These are phyloP conservation scores for Metschnikowia shivogae DNA, from an alignment of 805 yeast genomes.

Conservation along the genomic window DNA sequence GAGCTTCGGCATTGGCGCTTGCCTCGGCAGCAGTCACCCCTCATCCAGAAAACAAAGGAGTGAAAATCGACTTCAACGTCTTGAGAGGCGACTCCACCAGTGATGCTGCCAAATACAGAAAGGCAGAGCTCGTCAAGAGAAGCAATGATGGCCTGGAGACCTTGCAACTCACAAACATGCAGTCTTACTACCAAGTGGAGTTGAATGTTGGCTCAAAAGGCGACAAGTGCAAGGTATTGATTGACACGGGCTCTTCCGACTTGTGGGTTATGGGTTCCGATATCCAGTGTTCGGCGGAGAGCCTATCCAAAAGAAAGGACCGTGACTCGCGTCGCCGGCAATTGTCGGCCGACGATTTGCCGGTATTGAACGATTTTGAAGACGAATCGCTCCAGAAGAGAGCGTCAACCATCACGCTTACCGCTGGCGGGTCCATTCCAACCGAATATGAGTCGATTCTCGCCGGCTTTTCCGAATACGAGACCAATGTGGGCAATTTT, in stretches of 20 bases:
- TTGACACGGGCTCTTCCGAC: slow-evolving; percentile 44
- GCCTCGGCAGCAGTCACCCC: slow-evolving; percentile 9
- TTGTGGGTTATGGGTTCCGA: slow-evolving; percentile 36
- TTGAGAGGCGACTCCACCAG: slow-evolving; percentile 8
- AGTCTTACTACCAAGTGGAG: slow-evolving; percentile 12
- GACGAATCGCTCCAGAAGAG: not conserved
- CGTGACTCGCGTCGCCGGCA: slow-evolving; percentile 3
- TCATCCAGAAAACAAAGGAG: not conserved
- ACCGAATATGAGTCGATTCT: not conserved
- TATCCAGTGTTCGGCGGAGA: not conserved
- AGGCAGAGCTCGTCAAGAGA: slow-evolving; percentile 6
- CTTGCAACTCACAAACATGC: slow-evolving; percentile 8
- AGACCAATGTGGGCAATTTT: not conserved
- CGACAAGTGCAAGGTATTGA: slow-evolving; percentile 27
- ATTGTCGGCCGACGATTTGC: not conserved
- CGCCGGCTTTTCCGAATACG: not conserved
- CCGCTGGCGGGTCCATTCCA: not conserved
- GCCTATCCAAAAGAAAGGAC: not conserved
- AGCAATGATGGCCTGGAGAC: slow-evolving; percentile 3
- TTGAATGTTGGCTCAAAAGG: slow-evolving; percentile 13
- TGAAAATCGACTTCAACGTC: slow-evolving; percentile 13
- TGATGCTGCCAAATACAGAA: slow-evolving; percentile 4
- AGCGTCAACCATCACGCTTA: not conserved
- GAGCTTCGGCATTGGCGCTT: slow-evolving; percentile 4
- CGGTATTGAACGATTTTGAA: not conserved